Conservation (phyloP, 2,329 filamentous ascomycete genomes). For the Botryotinia convoluta region DNA sequence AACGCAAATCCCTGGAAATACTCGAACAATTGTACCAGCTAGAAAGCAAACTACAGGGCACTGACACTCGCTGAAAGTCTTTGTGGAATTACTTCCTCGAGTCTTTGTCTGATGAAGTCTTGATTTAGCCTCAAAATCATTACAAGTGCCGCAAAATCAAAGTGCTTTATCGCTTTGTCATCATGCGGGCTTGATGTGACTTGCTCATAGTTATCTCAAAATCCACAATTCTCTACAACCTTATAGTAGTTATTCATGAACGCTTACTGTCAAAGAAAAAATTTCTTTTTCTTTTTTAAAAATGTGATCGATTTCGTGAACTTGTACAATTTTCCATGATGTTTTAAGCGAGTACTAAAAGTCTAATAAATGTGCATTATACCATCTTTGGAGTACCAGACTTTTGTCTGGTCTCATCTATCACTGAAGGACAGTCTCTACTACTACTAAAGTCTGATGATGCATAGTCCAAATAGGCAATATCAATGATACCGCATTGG, state of each 20-base stretch:
- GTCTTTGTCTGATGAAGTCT: background rate
- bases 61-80: fast-evolving
- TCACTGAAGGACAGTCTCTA: background rate
- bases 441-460: background rate
- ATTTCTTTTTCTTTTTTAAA: fast-evolving
- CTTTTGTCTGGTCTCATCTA: background rate
- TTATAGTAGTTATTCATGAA: fast-evolving
- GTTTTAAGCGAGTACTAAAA: background rate
- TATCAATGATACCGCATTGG: background rate
- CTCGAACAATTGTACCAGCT: background rate
- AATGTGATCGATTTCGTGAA: background rate
- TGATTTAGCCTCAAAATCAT: background rate
- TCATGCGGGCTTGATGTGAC: fast-evolving
- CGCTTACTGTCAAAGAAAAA: fast-evolving
- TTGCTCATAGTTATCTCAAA: background rate
- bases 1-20: fast-evolving
- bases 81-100: fast-evolving
- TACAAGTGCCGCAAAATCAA: background rate
- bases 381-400: fast-evolving
- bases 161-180: fast-evolving
- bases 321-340: fast-evolving
- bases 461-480: fast-evolving
- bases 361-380: background rate
- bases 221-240: fast-evolving
- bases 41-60: fast-evolving